Conservation (phyloP, 139 green algal genomes). For the Volvox africanus region DNA sequence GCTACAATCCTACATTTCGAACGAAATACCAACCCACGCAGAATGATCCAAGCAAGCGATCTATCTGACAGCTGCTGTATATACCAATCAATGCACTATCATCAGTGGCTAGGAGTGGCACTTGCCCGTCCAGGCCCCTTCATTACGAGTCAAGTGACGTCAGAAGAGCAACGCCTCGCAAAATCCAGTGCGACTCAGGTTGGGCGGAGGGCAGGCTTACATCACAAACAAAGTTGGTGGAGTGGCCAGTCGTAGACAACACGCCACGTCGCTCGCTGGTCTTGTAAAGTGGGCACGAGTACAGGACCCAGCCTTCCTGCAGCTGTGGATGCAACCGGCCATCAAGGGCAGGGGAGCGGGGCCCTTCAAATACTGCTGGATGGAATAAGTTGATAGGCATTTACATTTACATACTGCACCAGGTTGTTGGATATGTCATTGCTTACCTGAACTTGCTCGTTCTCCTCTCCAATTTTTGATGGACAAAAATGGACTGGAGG, state of each 20-base stretch:
- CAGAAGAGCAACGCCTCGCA: constrained; percentile 77
- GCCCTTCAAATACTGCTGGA: neutral
- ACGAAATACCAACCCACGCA: too few relatives aligned
- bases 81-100: too few relatives aligned
- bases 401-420: too few relatives aligned
- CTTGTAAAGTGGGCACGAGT: constrained; percentile 87
- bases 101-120: too few relatives aligned
- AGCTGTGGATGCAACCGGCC: neutral
- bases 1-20: too few relatives aligned
- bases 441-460: neutral
- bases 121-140: too few relatives aligned
- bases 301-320: constrained; percentile 53
- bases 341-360: neutral
- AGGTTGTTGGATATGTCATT: neutral
- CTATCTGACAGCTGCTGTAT: too few relatives aligned
- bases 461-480: constrained; percentile 19
- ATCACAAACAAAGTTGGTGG: constrained; percentile 87
- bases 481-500: constrained; percentile 80
- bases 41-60: too few relatives aligned
- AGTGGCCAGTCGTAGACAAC: constrained; percentile 82
- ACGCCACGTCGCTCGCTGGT: constrained; percentile 80
- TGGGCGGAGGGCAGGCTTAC: constrained; percentile 68
- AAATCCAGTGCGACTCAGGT: constrained; percentile 74
- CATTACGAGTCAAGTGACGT: constrained; percentile 47
- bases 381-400: neutral